phyloP scores from a whole-genome alignment of 306 rosid species.

The Cucurbita argyrosperma region DNA sequence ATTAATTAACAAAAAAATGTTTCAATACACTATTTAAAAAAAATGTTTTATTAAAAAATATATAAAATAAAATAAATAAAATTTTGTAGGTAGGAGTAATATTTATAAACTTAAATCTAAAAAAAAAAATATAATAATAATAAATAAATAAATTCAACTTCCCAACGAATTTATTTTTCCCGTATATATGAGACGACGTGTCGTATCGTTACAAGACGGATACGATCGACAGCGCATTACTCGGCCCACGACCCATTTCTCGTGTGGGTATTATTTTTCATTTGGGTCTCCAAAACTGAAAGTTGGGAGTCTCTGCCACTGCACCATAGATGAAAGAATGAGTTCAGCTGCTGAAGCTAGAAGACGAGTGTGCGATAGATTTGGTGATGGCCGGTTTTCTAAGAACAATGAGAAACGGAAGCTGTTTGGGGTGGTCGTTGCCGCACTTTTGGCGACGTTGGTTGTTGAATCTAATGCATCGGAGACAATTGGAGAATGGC shows the following conservation, averaged over 20 bases:
- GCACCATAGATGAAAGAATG: not conserved
- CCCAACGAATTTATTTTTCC: no score
- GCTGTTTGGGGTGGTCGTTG: not conserved
- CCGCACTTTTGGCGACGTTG: not conserved
- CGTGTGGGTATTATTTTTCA: not conserved
- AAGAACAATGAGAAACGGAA: not conserved
- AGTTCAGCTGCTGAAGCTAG: not conserved
- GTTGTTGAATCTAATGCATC: slow-evolving; percentile 12
- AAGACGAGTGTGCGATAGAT: not conserved
- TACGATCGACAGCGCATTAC: not conserved
- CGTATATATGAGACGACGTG: not conserved
- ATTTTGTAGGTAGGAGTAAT: no score
- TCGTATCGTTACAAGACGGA: not conserved
- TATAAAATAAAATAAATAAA: no score
- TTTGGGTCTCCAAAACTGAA: not conserved
- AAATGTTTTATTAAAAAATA: no score
- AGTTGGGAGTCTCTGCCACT: not conserved
- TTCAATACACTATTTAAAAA: no score
- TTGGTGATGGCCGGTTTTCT: not conserved
- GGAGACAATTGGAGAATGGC: slow-evolving; percentile 35
- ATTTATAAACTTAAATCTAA: no score
- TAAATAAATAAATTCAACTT: no score
- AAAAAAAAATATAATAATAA: no score
- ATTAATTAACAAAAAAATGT: no score
- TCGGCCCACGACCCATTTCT: not conserved